Evolutionary conservation across 2,329 filamentous ascomycete species (phyloP).

Genomic region (Leptographium flavum): DNA sequence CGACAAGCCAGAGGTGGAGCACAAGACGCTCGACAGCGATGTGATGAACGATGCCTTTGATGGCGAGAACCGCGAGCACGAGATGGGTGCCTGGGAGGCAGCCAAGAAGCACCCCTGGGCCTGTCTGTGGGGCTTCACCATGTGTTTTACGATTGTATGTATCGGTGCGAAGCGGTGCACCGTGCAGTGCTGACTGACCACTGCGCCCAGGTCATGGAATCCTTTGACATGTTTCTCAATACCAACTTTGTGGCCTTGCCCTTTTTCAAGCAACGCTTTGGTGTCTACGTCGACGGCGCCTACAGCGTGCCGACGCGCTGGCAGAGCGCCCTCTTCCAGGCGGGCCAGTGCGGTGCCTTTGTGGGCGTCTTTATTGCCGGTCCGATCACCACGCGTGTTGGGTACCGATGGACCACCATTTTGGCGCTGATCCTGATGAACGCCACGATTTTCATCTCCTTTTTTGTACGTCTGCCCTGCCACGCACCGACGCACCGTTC

Average conservation of each 20-base stretch:
- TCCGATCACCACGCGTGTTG: slow-evolving; percentile 40
- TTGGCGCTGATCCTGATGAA: slow-evolving; percentile 40
- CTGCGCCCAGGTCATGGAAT: slow-evolving; percentile 43
- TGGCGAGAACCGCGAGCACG: slow-evolving; percentile 31
- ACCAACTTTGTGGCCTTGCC: slow-evolving; percentile 40
- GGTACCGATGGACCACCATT: slow-evolving; percentile 45
- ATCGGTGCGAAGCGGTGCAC: background rate
- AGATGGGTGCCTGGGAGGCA: slow-evolving; percentile 14
- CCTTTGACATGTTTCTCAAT: slow-evolving; percentile 48
- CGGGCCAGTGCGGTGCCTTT: slow-evolving; percentile 43
- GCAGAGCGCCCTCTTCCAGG: slow-evolving; percentile 42
- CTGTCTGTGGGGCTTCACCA: slow-evolving; percentile 22
- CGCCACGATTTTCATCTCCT: slow-evolving; percentile 39
- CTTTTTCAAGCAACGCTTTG: slow-evolving; percentile 31
- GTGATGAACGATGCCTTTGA: slow-evolving; percentile 33
- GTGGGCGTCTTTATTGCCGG: slow-evolving; percentile 45
- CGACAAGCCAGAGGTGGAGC: slow-evolving; percentile 30
- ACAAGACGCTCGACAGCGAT: slow-evolving; percentile 30
- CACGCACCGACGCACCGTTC: background rate
- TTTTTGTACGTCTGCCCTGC: slow-evolving; percentile 30
- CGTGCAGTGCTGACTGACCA: background rate
- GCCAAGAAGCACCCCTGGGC: slow-evolving; percentile 21
- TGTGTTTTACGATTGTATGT: slow-evolving; percentile 17
- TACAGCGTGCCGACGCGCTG: slow-evolving; percentile 32
- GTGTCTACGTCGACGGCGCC: slow-evolving; percentile 19